These are phyloP conservation scores for Echinochloa phyllopogon DNA, from an alignment of 176 grass and related monocot species.

Conservation along the genomic window DNA sequence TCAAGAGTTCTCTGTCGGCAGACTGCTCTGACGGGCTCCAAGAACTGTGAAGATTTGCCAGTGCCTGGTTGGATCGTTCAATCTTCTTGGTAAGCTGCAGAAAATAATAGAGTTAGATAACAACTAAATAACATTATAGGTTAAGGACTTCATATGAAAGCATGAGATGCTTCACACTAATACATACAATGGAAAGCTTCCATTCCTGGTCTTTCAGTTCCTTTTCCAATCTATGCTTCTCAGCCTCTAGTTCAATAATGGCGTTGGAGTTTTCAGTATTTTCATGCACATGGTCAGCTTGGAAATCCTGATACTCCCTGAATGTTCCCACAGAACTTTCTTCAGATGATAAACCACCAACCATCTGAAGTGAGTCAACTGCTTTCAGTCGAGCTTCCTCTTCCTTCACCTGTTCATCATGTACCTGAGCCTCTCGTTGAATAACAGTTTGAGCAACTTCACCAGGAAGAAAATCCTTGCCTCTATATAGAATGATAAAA, in stretches of 20 bases:
- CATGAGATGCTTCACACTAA: conserved; percentile 24
- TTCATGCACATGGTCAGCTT: conserved; percentile 44
- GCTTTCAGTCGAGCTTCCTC: conserved; percentile 73
- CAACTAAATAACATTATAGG: background rate
- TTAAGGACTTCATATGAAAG: conserved; percentile 26
- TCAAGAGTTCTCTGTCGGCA: conserved; percentile 78
- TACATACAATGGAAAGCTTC: conserved; percentile 73
- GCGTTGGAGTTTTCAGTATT: conserved; percentile 33
- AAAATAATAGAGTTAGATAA: conserved; percentile 1
- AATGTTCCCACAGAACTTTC: conserved; percentile 60
- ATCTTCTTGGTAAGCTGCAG: conserved; percentile 83
- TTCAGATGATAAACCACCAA: conserved; percentile 38
- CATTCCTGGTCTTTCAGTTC: conserved; percentile 71
- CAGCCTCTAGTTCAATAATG: conserved; percentile 62
- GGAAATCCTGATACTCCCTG: conserved; percentile 74
- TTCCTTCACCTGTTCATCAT: conserved; percentile 72
- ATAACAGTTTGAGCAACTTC: conserved; percentile 60
- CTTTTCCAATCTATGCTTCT: conserved; percentile 69
- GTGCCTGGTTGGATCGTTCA: conserved; percentile 68
- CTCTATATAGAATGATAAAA: conserved; percentile 95
- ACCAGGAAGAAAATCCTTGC: conserved; percentile 90
- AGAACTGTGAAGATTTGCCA: conserved; percentile 67
- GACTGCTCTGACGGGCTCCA: conserved; percentile 54
- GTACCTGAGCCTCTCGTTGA: conserved; percentile 61
- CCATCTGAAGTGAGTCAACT: conserved; percentile 52